Percentiles rank a stretch among this genome's conserved stretches.
Evolutionary conservation across 2,329 filamentous ascomycete genomes (phyloP).

Genomic region (Sclerotinia minor): DNA sequence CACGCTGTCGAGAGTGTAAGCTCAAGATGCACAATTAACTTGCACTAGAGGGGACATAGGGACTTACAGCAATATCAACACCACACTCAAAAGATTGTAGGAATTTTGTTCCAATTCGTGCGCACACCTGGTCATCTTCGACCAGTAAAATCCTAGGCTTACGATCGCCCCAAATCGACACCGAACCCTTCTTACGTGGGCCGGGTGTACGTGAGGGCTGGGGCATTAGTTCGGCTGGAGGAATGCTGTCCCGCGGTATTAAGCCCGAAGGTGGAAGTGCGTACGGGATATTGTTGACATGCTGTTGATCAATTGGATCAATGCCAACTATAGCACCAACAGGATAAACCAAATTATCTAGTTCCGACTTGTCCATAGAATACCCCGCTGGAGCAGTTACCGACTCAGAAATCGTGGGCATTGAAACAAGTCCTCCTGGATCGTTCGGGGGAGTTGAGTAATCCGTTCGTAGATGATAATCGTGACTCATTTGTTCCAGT

Average conservation of each 20-base stretch:
- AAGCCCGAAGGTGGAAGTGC: constrained; percentile 58
- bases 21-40: not conserved
- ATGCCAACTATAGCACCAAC: constrained; percentile 90
- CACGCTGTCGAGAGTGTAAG: constrained; percentile 54
- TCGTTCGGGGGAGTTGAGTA: constrained; percentile 41
- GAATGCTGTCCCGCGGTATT: constrained; percentile 50
- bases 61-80: constrained; percentile 66
- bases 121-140: constrained; percentile 73
- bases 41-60: not conserved
- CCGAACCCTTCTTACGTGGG: constrained; percentile 43
- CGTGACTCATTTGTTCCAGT: constrained; percentile 61
- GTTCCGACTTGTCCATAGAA: constrained; percentile 50
- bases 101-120: constrained; percentile 68
- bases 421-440: constrained; percentile 29
- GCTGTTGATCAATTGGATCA: constrained; percentile 90
- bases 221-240: constrained; percentile 46
- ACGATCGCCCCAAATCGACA: constrained; percentile 57
- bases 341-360: constrained; percentile 80
- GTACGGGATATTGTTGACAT: constrained; percentile 93
- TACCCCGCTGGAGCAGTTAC: constrained; percentile 45
- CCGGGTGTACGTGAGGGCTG: constrained; percentile 46
- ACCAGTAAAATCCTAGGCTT: constrained; percentile 85
- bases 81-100: constrained; percentile 64
- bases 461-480: constrained; percentile 38
- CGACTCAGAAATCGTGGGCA: constrained; percentile 49